Percentiles rank a stretch among this genome's conserved stretches.
These are phyloP conservation scores for Scytalidium sp. DNA, from an alignment of 2,329 filamentous ascomycete species.

Conservation along the genomic window DNA sequence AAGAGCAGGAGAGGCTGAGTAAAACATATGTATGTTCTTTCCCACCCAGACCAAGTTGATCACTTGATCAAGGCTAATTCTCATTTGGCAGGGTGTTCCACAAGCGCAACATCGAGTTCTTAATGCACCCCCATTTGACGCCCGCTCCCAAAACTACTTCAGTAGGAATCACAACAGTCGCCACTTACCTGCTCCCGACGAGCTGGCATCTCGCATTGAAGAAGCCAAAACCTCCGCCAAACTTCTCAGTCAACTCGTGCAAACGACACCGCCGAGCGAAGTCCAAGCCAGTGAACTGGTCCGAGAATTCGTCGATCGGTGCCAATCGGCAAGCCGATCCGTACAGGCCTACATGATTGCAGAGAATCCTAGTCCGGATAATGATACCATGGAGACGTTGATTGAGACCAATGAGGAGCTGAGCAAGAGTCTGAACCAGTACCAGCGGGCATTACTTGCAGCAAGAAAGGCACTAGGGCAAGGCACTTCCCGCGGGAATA, in stretches of 20 bases:
- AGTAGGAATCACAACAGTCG: slow-evolving; percentile 46
- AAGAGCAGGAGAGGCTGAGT: slow-evolving; percentile 67
- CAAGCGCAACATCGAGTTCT: slow-evolving; percentile 34
- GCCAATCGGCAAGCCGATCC: slow-evolving; percentile 73
- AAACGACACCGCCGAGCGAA: slow-evolving; percentile 76
- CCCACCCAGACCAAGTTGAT: neutral
- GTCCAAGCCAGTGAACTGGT: slow-evolving; percentile 82
- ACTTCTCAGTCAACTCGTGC: slow-evolving; percentile 86
- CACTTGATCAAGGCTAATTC: neutral
- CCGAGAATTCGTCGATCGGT: slow-evolving; percentile 87
- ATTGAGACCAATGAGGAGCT: slow-evolving; percentile 95
- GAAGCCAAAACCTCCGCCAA: slow-evolving; percentile 90
- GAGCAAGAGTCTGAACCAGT: slow-evolving; percentile 75
- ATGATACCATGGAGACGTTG: slow-evolving; percentile 87
- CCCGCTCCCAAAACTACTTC: slow-evolving; percentile 54
- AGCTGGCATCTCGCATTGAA: slow-evolving; percentile 80
- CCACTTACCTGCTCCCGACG: slow-evolving; percentile 62
- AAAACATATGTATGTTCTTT: slow-evolving; percentile 39
- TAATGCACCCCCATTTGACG: slow-evolving; percentile 40
- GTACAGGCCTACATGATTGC: slow-evolving; percentile 84
- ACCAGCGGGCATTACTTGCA: slow-evolving; percentile 75
- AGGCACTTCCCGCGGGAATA: slow-evolving; percentile 20
- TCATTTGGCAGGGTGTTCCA: slow-evolving; percentile 13
- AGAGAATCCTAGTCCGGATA: slow-evolving; percentile 78
- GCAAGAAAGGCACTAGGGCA: slow-evolving; percentile 54